Evolutionary conservation across 306 rosid genomes (phyloP), one percentile per base, ranked within the genome.

Genomic region (Fragaria iinumae): DNA sequence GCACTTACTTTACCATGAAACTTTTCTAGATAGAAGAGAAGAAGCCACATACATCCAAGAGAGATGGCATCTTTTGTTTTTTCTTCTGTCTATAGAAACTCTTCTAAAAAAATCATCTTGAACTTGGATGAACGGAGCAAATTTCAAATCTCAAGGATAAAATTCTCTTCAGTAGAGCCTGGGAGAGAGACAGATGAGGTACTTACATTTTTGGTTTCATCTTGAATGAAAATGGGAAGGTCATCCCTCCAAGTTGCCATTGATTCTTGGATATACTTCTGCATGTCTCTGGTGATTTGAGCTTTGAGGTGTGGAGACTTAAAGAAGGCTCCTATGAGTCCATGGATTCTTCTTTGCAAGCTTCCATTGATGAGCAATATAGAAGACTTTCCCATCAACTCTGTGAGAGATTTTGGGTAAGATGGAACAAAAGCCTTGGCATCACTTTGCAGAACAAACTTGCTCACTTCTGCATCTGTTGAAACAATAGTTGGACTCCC

Each of bases 321-420:
- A 83, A 95, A 92, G 90, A 95, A 95, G 77, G 92, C 86, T 82
- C 97, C 97, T 43, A 92, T 81, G 52, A 95, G 93, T 23, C 99
- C 99, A 92, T 95, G 99, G 71, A 95, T 85, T 83, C 93, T 95
- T 91, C 83, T 95, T 41, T 95, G 97, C 36, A 95, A 77, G 89
- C 92, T 88, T 82, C 99, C 99, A 81, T 88, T 95, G 84, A 95
- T 88, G 43, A 95, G 86, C 90, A 95, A 83, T 82, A 95, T 95
- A 53, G 99, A 95, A 68, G 96, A 95, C 86, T 92, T 86, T 18
- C 99, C 97, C 97, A 95, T 95, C 84, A 95, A 80, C 87, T 84
- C 86, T 1, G 94, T 90, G 2, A 95, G 84, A 47, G 99, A 95
- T 85, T 86, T 92, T 1, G 99, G 97, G 82, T 95, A 95, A 67